Evolutionary conservation across 139 green algal species (phyloP).

Genomic region (Bryopsis sp.): DNA sequence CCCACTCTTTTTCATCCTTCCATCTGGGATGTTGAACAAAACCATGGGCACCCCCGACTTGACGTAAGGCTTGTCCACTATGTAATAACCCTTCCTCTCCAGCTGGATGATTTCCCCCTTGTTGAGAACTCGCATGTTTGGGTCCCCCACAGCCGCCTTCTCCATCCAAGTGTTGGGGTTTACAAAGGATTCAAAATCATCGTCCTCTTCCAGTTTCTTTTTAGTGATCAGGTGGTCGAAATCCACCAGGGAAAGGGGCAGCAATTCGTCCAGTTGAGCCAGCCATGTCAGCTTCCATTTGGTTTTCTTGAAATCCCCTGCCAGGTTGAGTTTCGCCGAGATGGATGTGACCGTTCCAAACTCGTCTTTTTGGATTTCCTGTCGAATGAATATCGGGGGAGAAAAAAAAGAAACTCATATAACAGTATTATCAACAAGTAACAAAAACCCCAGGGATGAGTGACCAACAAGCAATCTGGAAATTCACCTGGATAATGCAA

Average conservation of each 20-base stretch:
- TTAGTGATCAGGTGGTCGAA: slow-evolving; percentile 96
- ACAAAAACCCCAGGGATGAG: not conserved
- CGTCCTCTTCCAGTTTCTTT: slow-evolving; percentile 84
- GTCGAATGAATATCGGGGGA: not conserved
- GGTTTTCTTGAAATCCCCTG: slow-evolving; percentile 89
- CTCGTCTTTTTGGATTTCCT: not conserved
- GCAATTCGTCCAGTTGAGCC: slow-evolving; percentile 5
- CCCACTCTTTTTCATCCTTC: slow-evolving; percentile 35
- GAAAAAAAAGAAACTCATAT: not conserved
- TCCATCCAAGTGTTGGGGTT: slow-evolving; percentile 43
- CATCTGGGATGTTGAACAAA: slow-evolving; percentile 92
- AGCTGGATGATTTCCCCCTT: slow-evolving; percentile 95
- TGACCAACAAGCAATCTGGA: not conserved
- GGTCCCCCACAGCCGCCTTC: slow-evolving; percentile 51
- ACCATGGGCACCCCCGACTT: slow-evolving; percentile 48
- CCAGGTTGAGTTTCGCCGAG: slow-evolving; percentile 63
- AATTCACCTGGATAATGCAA: slow-evolving; percentile 53
- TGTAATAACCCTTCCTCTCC: slow-evolving; percentile 95
- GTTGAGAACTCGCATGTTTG: slow-evolving; percentile 84
- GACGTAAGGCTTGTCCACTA: slow-evolving; percentile 70
- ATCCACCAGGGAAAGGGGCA: slow-evolving; percentile 48
- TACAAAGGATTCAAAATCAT: slow-evolving; percentile 69
- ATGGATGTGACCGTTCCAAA: slow-evolving; percentile 33
- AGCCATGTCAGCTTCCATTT: slow-evolving; percentile 98
- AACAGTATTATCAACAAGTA: slow-evolving; percentile 1